A percentile compares a stretch with the other conserved stretches of the same genome.
Conservation (phyloP, 78 protist species). For the Dictyostelium purpureum region DNA sequence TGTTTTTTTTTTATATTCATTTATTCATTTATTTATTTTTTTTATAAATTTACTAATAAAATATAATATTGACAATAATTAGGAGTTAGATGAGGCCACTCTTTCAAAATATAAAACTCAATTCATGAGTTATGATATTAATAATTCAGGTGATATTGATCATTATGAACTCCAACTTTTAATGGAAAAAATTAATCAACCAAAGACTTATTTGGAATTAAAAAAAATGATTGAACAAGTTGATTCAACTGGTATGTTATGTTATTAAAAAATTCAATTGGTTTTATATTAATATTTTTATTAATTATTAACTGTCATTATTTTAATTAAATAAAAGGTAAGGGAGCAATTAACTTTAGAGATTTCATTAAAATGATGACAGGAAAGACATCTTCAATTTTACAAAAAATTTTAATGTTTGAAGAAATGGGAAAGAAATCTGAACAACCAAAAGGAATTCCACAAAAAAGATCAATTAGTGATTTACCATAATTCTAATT, state of each 20-base stretch:
- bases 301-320: not conserved
- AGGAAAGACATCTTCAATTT: conserved; percentile 60
- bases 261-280: no score
- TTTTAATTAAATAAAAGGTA: not conserved
- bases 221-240: conserved; percentile 75
- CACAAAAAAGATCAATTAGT: conserved; percentile 48
- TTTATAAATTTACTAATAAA: not conserved
- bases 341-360: conserved; percentile 62
- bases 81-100: conserved; percentile 60
- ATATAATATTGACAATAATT: not conserved
- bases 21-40: not conserved
- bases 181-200: conserved; percentile 62
- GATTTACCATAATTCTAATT: conserved; percentile 48
- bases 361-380: conserved; percentile 77
- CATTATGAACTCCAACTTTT: conserved; percentile 28
- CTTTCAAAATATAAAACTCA: conserved; percentile 34
- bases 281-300: no score
- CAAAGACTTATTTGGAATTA: conserved; percentile 72
- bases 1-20: not conserved
- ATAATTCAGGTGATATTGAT: conserved; percentile 69
- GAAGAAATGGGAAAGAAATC: conserved; percentile 59
- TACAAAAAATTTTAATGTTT: conserved; percentile 79
- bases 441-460: conserved; percentile 66
- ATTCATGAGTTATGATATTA: conserved; percentile 52
- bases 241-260: conserved; percentile 7